phyloP scores from a whole-genome alignment of 441 rosid genomes.

The Adansonia gregorii region DNA sequence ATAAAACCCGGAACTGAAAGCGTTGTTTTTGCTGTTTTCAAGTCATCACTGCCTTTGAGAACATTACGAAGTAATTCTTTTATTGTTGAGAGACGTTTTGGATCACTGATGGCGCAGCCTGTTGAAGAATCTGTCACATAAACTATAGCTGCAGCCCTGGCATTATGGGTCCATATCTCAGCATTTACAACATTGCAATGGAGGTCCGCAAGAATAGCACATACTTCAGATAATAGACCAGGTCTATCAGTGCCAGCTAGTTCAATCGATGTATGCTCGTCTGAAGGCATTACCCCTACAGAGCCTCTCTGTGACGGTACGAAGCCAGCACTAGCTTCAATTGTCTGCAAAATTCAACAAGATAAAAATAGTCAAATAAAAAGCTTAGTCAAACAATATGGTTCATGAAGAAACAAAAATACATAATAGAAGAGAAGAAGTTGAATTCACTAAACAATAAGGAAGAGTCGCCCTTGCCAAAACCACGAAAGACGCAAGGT shows the following conservation, averaged over 20 bases:
- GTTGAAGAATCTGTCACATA: slow-evolving; percentile 74
- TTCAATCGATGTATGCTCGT: slow-evolving; percentile 82
- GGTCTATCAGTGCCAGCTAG: slow-evolving; percentile 82
- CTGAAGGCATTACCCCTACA: slow-evolving; percentile 83
- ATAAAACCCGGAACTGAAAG: slow-evolving; percentile 72
- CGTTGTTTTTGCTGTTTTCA: slow-evolving; percentile 66
- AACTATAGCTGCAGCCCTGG: slow-evolving; percentile 87
- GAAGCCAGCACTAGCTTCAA: slow-evolving; percentile 70
- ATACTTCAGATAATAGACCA: slow-evolving; percentile 81
- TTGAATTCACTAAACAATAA: background rate
- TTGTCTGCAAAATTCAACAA: slow-evolving; percentile 53
- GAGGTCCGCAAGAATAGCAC: slow-evolving; percentile 81
- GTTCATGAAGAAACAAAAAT: background rate
- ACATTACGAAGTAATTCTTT: slow-evolving; percentile 71
- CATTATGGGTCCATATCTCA: slow-evolving; percentile 96
- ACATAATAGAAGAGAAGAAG: background rate
- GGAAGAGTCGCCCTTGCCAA: background rate
- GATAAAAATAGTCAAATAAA: slow-evolving; percentile 16
- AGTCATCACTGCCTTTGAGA: slow-evolving; percentile 63
- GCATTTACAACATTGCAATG: slow-evolving; percentile 83
- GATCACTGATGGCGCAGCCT: slow-evolving; percentile 63
- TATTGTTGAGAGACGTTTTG: slow-evolving; percentile 59
- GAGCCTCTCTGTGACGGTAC: slow-evolving; percentile 62
- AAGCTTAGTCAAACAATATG: background rate
- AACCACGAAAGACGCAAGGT: background rate